phyloP scores from a whole-genome alignment of 179 eudicot species.

The Beta macrorhiza region DNA sequence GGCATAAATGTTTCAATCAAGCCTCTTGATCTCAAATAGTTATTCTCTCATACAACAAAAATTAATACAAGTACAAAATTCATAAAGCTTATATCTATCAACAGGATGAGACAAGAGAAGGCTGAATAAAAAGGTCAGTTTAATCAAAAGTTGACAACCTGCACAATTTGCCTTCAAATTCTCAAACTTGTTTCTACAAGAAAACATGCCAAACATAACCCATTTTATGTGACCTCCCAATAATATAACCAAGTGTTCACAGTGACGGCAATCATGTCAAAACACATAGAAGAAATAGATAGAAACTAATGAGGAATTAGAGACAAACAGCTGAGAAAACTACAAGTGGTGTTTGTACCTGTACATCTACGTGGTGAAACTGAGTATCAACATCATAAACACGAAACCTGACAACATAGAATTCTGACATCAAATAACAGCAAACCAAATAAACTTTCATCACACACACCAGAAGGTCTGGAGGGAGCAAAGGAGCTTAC shows the following conservation, averaged over 20 bases:
- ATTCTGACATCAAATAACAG: constrained; percentile 13
- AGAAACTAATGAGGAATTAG: background rate
- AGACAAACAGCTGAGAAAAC: constrained; percentile 14
- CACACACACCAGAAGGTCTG: constrained; percentile 14
- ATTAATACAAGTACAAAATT: background rate
- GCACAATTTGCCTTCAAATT: background rate
- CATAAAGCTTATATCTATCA: background rate
- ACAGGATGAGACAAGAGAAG: background rate
- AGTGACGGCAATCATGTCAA: constrained; percentile 3
- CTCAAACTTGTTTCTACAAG: background rate
- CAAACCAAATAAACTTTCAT: constrained; percentile 4
- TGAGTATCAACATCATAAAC: constrained; percentile 91
- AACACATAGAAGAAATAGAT: background rate
- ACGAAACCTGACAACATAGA: constrained; percentile 64
- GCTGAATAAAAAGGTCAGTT: background rate
- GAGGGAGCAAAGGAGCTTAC: constrained; percentile 47
- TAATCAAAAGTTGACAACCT: background rate
- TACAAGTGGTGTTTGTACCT: constrained; percentile 47
- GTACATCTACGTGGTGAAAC: constrained; percentile 66
- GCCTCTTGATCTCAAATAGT: background rate
- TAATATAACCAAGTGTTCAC: background rate
- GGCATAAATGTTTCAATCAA: background rate
- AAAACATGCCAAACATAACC: background rate
- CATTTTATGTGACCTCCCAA: background rate
- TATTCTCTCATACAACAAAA: background rate